Evolutionary conservation across 2,329 filamentous ascomycete genomes (phyloP), one percentile per base, ranked within the genome.

Genomic region (Didymella sp.): DNA sequence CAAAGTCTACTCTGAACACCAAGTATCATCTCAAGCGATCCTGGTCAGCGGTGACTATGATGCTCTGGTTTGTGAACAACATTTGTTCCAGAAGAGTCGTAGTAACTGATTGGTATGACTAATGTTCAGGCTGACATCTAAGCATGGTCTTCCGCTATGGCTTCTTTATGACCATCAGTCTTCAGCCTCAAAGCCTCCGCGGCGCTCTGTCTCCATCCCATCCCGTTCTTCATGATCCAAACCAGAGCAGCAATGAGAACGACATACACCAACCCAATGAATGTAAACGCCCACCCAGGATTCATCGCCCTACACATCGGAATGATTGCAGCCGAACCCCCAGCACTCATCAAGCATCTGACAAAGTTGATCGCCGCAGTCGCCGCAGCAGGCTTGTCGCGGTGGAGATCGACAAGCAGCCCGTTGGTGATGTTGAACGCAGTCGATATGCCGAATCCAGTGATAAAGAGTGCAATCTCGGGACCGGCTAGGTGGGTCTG

Each of bases 381-480:
- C 0, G 77, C 78, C 17, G 77, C 77, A 15, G 76, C 72, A 1
- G 78, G 76, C 17, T 72, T 65, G 17, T 73, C 62, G 24, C 76
- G 74, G 41, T 79, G 77, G 9, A 80, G 51, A 56, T 81, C 78
- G 11, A 80, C 71, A 2, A 81, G 63, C 53, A 85, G 66, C 0
- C 81, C 81, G 48, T 78, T 80, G 7, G 80, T 69, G 30, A 77
- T 74, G 47, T 70, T 76, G 62, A 79, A 75, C 0, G 71, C 71
- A n/a, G 84, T 86, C 3, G 86, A 87, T 12, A 85, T 77, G 5
- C 81, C 81, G 2, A 77, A 76, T 2, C 85, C 78, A 1, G 85
- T 85, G 7, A 87, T 58, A 15, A 77, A 76, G 1, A 90, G 71
- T 3, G 87, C 77, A 1, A 80, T 65, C 52, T 80, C 68, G 0